phyloP scores from a whole-genome alignment of 257 asterid species.

The Plantago major region DNA sequence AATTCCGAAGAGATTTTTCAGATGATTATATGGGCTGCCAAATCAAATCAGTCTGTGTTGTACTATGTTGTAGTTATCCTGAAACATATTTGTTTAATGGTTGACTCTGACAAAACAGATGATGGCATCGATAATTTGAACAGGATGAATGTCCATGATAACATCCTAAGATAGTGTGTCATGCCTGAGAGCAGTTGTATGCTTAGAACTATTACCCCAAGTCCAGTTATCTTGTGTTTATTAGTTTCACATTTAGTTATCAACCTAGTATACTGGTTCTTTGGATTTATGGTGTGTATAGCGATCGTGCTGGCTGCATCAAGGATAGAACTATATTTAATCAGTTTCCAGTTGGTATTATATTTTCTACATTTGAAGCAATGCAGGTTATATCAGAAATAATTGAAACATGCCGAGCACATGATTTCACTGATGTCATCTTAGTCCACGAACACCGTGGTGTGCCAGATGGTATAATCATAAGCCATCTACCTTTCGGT shows the following conservation, averaged over 20 bases:
- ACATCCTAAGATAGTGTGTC: no score
- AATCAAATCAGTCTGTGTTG: no score
- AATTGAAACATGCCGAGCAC: conserved; percentile 79
- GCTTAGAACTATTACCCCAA: no score
- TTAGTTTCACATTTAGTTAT: not conserved
- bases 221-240: not conserved
- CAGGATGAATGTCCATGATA: no score
- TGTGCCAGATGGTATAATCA: conserved; percentile 79
- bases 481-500: conserved; percentile 93
- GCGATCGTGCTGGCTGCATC: not conserved
- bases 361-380: not conserved
- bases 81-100: no score
- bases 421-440: conserved; percentile 88
- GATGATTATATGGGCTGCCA: no score
- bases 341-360: not conserved
- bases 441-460: conserved; percentile 96
- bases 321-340: not conserved
- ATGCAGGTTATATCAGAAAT: conserved; percentile 85
- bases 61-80: no score
- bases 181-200: no score
- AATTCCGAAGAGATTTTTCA: no score
- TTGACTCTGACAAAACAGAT: no score
- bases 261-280: not conserved
- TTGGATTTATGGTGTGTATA: not conserved
- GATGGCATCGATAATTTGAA: no score